Base-by-base conservation (phyloP, 2,329 filamentous ascomycete genomes). In the Diplodia scrobiculata region DNA sequence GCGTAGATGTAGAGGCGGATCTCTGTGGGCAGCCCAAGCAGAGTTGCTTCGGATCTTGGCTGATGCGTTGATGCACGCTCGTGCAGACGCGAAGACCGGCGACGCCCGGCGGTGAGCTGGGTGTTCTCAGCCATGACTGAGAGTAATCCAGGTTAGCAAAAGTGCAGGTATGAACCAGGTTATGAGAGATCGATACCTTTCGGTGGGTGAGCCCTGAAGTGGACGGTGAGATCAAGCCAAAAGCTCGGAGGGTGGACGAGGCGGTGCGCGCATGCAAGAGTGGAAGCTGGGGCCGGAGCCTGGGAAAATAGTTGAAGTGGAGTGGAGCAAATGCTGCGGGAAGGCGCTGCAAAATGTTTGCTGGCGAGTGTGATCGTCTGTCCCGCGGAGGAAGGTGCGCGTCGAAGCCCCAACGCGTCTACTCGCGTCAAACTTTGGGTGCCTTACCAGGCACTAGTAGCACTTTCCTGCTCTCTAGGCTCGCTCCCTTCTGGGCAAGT, bases 1-100 rank as follows among this genome's bases (percentile, higher is more conserved):
- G 47, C 63, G 53, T 27, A 59, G 4, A 59, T 66, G 9, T 36
- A 17, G n/a, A 58, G 25, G 1, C 63, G 63, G 5, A 59, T 17
- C 21, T 66, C 63, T 1, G 36, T 38, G 1, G 63, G 63, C 1
- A 59, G 7, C 1, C 53, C 34, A 10, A 66, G 53, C 0, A 66
- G 29, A 32, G 47, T 52, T 19, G 34, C 32, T 10, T 53, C 32
- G 0, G 29, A 5, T 10, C 13, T 45, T 10, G 32, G n/a, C 13
- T 29, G 32, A 4, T 19, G 9, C 9, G 13, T 45, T 2, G 34
- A 0, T 13, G 10, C 21, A 2, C 14, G 62, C 17, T 10, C 9
- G 1, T 14, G 29, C 14, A 63, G 54, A 25, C 38, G 54, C 10
- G 54, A 41, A 13, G 60, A 29, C 17, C 29, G 17, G 29, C 32